Evolutionary conservation across 192 early-diverging fungal species (phyloP).

Genomic region (Neocallimastix lanati): DNA sequence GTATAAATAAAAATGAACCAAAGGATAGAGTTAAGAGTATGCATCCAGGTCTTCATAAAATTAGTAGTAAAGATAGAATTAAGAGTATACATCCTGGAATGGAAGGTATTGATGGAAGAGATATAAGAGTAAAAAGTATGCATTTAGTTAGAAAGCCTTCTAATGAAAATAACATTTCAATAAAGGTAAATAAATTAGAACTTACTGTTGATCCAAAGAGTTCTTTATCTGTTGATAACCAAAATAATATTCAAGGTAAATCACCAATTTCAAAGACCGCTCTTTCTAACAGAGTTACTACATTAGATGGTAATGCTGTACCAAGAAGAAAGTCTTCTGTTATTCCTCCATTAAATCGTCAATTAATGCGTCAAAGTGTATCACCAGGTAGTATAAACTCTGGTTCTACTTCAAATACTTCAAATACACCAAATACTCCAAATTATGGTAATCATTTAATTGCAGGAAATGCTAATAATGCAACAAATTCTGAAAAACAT

Average conservation of each 20-base stretch:
- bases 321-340: background rate
- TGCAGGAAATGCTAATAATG: background rate
- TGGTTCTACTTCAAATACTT: background rate
- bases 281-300: background rate
- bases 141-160: background rate
- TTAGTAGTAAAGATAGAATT: no score
- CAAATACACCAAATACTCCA: background rate
- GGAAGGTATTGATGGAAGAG: no score
- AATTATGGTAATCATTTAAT: background rate
- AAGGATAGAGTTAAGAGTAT: no score
- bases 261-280: background rate
- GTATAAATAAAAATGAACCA: no score
- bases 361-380: background rate
- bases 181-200: background rate
- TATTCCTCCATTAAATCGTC: background rate
- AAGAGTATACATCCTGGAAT: no score
- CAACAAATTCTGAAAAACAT: background rate
- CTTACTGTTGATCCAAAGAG: background rate
- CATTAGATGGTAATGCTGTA: background rate
- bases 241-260: background rate
- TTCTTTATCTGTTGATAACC: background rate
- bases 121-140: no score
- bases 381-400: background rate
- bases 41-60: no score
- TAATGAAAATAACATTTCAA: background rate